Base-by-base conservation (phyloP, 305 asterid species). In the Lippia alba region DNA sequence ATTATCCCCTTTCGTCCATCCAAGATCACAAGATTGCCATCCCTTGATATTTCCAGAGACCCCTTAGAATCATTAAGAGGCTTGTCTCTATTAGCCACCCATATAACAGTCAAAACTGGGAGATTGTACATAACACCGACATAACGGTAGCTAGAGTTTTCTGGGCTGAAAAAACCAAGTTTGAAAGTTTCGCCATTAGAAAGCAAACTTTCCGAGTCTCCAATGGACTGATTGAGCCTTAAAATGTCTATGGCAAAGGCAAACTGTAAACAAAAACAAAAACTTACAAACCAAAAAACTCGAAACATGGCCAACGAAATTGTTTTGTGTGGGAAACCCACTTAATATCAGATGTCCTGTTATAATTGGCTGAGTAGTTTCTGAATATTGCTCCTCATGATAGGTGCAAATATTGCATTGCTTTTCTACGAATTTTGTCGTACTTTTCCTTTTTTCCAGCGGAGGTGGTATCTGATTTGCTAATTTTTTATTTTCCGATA, bases 1-100 rank as follows among this genome's bases (percentile, higher is more conserved):
- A 75, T 30, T 4, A 64, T 57, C 62, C 67, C 56, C 49, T 76
- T 64, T 40, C 53, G 62, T n/a, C 77, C 81, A 66, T 81, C 68
- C 75, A 78, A 69, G 61, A 86, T 70, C 64, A 86, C 86, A 39
- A 81, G 79, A 74, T 81, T 86, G 16, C 89, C 81, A 6, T 76
- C 81, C 33, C 61, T 76, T 36, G 80, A 79, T 39, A 86, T 75
- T 48, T 66, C 39, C 14, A 86, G 5, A 16, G 57, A 66, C 53
- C 85, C 91, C 6, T 12, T 20, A 8, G 73, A 74, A 69, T 78
- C 83, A 24, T 73, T 74, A 17, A 82, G 59, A 32, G 89, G 87
- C 7, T 12, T 65, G 53, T 80, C 78, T 74, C 87, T 79, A 61
- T 86, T 86, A 18, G 87, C 91, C 36, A 81, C 79, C 83, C 86